Base-by-base conservation (phyloP, 2,329 filamentous ascomycete genomes). In the Venturia pyrina region DNA sequence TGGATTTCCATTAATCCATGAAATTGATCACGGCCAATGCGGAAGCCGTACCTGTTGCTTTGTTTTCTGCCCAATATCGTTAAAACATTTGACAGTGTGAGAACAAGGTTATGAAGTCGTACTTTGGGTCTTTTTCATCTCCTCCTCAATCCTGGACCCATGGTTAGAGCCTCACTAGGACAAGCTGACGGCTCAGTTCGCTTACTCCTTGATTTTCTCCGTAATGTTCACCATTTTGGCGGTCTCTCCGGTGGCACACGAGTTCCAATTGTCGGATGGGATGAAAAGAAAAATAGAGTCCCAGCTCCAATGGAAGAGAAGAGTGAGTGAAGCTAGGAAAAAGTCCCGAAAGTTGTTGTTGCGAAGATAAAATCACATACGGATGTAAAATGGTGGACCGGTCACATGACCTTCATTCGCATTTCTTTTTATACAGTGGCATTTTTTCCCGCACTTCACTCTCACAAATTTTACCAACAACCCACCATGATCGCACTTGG, bases 111-210 rank as follows among this genome's bases (percentile, higher is more conserved):
- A 61, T 21, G 70, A 71, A 34, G 21, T 73, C 86, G 82, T 86
- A 96, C 93, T 99, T 82, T 99, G 95, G 73, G 95, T 99, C 87
- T 86, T 93, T 78, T 86, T 88, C 95, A 99, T 99, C 89, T 99
- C 95, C 80, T 96, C 93, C 85, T 99, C 95, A 74, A 99, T 99
- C 87, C 93, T 97, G 70, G 57, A 40, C 10, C 63, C 53, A 50
- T 66, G 65, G 56, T 62, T 21, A 62, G 53, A 64, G 60, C 41
- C 5, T 37, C 24, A 10, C 19, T 53, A 28, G 19, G 32, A 19
- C 1, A 32, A n/a, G 4, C 10, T 34, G 24, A 21, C 8, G 11
- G 28, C 24, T 17, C n/a, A 32, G 62, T 21, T 11, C 15, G 76
- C 88, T 74, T 79, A 96, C 93, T 98, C 95, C 84, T 99, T 99